Base-by-base conservation (phyloP, 257 asterid species). In the Salvia splendens region DNA sequence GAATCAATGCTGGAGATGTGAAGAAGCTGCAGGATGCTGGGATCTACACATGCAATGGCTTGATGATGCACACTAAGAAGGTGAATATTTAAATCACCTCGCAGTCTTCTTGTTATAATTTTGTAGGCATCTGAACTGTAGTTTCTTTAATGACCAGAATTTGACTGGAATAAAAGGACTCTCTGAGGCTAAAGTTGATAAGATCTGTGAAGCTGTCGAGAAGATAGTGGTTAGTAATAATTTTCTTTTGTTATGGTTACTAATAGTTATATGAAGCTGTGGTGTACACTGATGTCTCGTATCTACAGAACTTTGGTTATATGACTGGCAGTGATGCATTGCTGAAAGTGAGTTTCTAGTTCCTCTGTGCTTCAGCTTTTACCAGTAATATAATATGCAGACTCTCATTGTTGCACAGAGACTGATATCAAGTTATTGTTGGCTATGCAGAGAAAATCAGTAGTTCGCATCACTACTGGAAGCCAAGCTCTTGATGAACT, bases 51-150 rank as follows among this genome's bases (percentile, higher is more conserved):
- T 91, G 99, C 83, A 94, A 88, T 79, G 97, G 97, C 72, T 71
- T 94, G 79, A 88, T 94, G 97, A 94, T 94, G 99, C 97, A 94
- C 80, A 91, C 99, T 12, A 90, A 90, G 85, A 93, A 93, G 96
- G 97, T 90, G 65, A 58, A 48, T 35, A 16, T 58, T 16, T 60
- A 51, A 73, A 32, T 16, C 49, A 43, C 51, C 64, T 69, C 12
- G 42, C 5, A 8, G 3, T 73, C 14, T 46, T 20, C 14, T 17
- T 38, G 17, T 62, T 61, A 43, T 62, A 8, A 36, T 28, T 38
- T 58, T 61, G 58, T 46, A 16, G 66, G 36, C 62, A 41, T 63
- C 56, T 66, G 56, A 56, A 48, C 35, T 5, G 15, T 55, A 12
- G 35, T 49, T 57, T 68, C 47, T 71, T 28, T 71, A 38, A 58